These are phyloP conservation scores for Polygonum aviculare DNA, from an alignment of 148 eudicot species.

Conservation along the genomic window DNA sequence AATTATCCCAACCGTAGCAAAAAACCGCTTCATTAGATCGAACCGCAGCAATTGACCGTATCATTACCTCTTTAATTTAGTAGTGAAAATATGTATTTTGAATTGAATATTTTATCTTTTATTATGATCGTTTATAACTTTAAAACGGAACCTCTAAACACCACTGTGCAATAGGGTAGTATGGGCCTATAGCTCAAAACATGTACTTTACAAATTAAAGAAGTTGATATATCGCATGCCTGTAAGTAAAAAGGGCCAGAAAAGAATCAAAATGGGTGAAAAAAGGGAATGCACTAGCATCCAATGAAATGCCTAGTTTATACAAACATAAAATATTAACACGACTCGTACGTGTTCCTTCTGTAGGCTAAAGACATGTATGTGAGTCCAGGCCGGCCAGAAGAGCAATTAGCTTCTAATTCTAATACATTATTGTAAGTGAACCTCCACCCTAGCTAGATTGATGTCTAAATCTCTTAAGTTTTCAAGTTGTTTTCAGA, in stretches of 20 bases:
- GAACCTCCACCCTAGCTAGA: background rate
- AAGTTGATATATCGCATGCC: no score
- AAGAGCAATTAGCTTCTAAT: background rate
- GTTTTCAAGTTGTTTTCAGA: background rate
- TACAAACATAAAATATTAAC: background rate
- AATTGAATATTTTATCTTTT: no score
- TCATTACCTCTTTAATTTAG: no score
- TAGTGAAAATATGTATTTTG: no score
- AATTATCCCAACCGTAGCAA: no score
- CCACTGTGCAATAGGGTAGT: no score
- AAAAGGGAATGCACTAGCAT: background rate
- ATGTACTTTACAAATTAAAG: no score
- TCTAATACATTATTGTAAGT: background rate
- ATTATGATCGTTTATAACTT: no score
- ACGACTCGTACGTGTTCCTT: background rate
- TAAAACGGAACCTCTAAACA: no score
- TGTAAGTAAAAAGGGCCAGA: background rate
- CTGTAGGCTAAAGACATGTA: background rate
- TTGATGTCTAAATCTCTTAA: background rate
- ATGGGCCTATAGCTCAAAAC: no score
- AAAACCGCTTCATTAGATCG: no score
- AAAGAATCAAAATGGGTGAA: background rate
- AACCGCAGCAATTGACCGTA: no score
- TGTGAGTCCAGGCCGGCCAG: background rate
- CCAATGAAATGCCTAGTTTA: background rate